Evolutionary conservation across 768 basidiomycete genomes (phyloP), one percentile per base, ranked within the genome.

Genomic region (Pseudohyphozyma bogoriensis): DNA sequence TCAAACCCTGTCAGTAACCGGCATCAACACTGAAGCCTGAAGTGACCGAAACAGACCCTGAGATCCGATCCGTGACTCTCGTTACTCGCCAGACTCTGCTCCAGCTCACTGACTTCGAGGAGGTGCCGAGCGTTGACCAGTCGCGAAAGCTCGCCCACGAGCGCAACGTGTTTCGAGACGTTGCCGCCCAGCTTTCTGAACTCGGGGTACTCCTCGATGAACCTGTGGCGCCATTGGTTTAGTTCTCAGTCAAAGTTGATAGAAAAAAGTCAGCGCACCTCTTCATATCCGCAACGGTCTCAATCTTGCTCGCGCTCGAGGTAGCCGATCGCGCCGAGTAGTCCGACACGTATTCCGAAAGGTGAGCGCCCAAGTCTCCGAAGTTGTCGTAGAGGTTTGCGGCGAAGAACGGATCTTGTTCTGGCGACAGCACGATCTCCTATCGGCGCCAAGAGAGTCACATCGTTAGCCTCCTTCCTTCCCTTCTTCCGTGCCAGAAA

Each of bases 211-310:
- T 96, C 92, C 72, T 99, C 95, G 3, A 99, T 87, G 55, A 73
- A 73, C 0, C 69, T 63, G 39, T 3, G 24, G 18, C 45, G 15
- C 26, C 22, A 22, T 8, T 26, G 18, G 28, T 22, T 46, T 16
- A 29, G 22, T 45, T n/a, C 3, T 13, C 15, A 29, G 42, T 1
- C 4, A 32, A 22, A 32, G 32, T 22, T 11, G 24, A 24, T 7
- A 51, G 32, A 10, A 24, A 49, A 68, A 93, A 93, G 12, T 80
- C n/a, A 24, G 29, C 59, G 28, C 39, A 59, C 58, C 61, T 83
- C 73, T 97, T 97, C 95, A 99, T 99, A 68, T 99, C 95, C 7
- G 79, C 75, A 59, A 97, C 90, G 0, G 93, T 96, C 70, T 92
- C 91, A 64, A 99, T 93, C 28, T 85, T 78, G 2, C 84, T 81